Evolutionary conservation across 2,329 filamentous ascomycete genomes (phyloP).

Genomic region (Fusarium zealandicum): DNA sequence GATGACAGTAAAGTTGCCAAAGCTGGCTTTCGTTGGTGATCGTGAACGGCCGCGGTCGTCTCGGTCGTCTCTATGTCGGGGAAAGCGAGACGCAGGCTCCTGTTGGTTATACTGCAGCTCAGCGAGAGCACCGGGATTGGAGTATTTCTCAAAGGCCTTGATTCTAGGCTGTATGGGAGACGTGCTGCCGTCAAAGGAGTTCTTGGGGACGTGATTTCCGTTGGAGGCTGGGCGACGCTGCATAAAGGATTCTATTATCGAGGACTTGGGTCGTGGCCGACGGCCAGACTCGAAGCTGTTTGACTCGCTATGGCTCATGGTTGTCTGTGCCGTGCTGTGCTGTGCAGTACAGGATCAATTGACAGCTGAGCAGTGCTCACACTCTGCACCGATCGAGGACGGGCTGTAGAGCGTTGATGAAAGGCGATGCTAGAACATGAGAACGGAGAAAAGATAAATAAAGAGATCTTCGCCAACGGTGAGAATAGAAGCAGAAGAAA

Average conservation of each 20-base stretch:
- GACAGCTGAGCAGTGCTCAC: conserved; percentile 13
- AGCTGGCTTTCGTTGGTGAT: conserved; percentile 55
- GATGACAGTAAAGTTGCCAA: conserved; percentile 53
- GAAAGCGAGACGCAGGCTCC: conserved; percentile 50
- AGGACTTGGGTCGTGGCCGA: conserved; percentile 57
- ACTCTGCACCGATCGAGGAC: conserved; percentile 4
- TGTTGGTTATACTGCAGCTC: conserved; percentile 66
- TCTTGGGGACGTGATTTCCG: conserved; percentile 47
- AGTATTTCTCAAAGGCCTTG: conserved; percentile 46
- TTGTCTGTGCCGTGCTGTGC: background rate
- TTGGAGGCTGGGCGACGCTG: conserved; percentile 57
- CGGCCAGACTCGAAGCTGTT: conserved; percentile 32
- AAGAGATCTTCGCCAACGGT: conserved; percentile 17
- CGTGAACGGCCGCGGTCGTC: conserved; percentile 48
- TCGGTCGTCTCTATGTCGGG: conserved; percentile 48
- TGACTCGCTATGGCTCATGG: conserved; percentile 18
- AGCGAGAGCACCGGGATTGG: conserved; percentile 56
- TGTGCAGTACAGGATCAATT: conserved; percentile 12
- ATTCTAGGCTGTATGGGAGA: conserved; percentile 40
- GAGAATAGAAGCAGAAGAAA: conserved; percentile 28
- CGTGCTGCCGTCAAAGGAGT: conserved; percentile 35
- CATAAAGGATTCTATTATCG: conserved; percentile 58
- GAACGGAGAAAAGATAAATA: conserved; percentile 24
- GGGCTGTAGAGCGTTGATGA: conserved; percentile 8
- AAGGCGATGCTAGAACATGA: conserved; percentile 16